phyloP scores from a whole-genome alignment of 257 asterid genomes.

The Nicotiana attenuata region DNA sequence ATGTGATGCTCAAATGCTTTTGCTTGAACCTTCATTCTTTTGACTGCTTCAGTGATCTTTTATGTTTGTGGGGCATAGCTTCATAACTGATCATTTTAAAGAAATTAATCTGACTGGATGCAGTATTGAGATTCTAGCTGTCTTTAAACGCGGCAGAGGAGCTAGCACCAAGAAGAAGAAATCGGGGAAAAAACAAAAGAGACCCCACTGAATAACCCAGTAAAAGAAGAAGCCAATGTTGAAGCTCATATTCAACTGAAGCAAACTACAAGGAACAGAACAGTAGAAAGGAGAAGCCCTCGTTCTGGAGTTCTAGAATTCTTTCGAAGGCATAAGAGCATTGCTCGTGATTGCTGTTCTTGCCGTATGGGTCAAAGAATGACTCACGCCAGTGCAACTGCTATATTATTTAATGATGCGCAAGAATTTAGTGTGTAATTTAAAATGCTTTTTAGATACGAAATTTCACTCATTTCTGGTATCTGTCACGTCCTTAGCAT shows the following conservation, averaged over 20 bases:
- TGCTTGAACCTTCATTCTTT: background rate
- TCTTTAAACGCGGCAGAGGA: conserved; percentile 62
- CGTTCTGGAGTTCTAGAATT: background rate
- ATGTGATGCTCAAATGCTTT: background rate
- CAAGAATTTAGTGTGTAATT: background rate
- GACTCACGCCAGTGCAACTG: background rate
- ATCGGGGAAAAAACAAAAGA: conserved; percentile 5
- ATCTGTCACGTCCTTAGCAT: too few species aligned
- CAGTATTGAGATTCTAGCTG: conserved; percentile 88
- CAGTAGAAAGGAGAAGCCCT: background rate
- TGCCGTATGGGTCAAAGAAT: background rate
- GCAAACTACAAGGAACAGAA: conserved; percentile 3
- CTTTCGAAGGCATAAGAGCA: background rate
- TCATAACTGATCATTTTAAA: conserved; percentile 11
- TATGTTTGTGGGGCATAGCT: background rate
- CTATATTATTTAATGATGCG: background rate
- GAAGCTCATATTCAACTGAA: conserved; percentile 1
- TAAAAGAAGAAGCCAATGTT: background rate
- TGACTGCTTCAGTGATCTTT: background rate
- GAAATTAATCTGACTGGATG: conserved; percentile 23
- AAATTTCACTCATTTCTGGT: too few species aligned
- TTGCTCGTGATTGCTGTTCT: background rate
- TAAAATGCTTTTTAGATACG: background rate
- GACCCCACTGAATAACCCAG: background rate
- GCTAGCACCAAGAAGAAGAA: conserved; percentile 30